phyloP scores from a whole-genome alignment of 2,329 filamentous ascomycete species.

The Claviceps capensis region DNA sequence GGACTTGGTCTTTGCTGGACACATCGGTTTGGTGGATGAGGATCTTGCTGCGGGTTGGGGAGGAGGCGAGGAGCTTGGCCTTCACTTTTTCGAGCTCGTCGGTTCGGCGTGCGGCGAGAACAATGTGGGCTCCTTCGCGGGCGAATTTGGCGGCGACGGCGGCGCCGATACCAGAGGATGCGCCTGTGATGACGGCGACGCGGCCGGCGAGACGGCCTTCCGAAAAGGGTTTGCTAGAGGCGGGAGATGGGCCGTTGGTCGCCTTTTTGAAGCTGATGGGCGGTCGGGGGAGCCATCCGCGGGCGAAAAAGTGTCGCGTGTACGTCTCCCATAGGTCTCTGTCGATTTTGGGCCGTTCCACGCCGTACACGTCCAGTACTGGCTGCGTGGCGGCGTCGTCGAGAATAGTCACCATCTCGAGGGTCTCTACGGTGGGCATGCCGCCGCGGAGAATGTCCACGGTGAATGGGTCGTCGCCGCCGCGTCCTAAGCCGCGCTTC shows the following conservation, averaged over 20 bases:
- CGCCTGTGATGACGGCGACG: slow-evolving; percentile 66
- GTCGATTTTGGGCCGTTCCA: slow-evolving; percentile 58
- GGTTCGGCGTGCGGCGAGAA: slow-evolving; percentile 55
- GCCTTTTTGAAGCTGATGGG: slow-evolving; percentile 32
- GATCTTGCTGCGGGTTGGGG: slow-evolving; percentile 51
- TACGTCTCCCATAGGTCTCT: slow-evolving; percentile 61
- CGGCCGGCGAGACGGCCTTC: slow-evolving; percentile 51
- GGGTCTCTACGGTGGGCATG: slow-evolving; percentile 62
- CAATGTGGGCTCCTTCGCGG: slow-evolving; percentile 56
- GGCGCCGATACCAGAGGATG: slow-evolving; percentile 67
- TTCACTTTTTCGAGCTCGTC: slow-evolving; percentile 57
- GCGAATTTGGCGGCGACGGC: slow-evolving; percentile 58
- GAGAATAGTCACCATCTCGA: slow-evolving; percentile 58
- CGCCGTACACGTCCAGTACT: slow-evolving; percentile 33
- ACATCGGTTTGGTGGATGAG: slow-evolving; percentile 61
- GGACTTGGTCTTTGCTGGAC: slow-evolving; percentile 51
- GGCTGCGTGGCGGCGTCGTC: slow-evolving; percentile 56
- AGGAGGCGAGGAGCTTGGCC: slow-evolving; percentile 34
- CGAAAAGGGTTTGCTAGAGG: slow-evolving; percentile 42
- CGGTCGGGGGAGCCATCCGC: slow-evolving; percentile 58
- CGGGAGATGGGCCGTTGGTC: slow-evolving; percentile 12
- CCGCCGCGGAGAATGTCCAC: slow-evolving; percentile 68
- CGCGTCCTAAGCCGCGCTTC: slow-evolving; percentile 49
- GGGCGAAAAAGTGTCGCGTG: slow-evolving; percentile 64
- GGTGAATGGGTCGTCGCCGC: slow-evolving; percentile 59